Evolutionary conservation across 345 rosid genomes (phyloP), one percentile per base, ranked within the genome.

Genomic region (Abelmoschus esculentus): DNA sequence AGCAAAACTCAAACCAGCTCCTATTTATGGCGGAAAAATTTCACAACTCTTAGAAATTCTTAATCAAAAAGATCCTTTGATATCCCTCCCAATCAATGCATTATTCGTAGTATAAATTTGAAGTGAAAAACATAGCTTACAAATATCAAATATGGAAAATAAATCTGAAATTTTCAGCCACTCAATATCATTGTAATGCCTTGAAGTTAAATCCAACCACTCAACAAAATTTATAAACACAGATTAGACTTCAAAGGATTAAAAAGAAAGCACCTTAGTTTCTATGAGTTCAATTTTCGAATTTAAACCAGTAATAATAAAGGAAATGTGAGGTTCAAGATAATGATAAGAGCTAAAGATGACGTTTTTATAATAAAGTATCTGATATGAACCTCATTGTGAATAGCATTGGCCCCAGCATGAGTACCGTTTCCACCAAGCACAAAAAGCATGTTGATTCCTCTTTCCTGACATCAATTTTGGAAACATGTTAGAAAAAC

Each of bases 401-500:
- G 98, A 67, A 95, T 95, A 28, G 99, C 97, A 54, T 95, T 82
- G 32, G 98, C 99, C 3, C 99, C 98, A 66, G 99, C 99, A 79
- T 95, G 99, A 61, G 99, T 91, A 22, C 97, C 99, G 55, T 95
- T 91, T 66, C 99, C 97, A 56, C 99, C 99, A n/a, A 95, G 76
- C 75, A 95, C 97, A 78, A 95, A 91, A 70, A 95, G 93, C 99
- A 95, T 95, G 90, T 95, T 91, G 89, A 95, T 95, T 79, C 93
- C 96, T 74, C 86, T 91, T 80, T 85, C 87, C 99, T 91, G 87
- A 75, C 42, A 74, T 70, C 59, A 61, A 63, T 29, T 78, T 11
- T 42, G 28, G 74, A 69, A 71, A 67, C 38, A 64, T 15, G 67
- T 74, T 53, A 38, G 59, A 58, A 69, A 55, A 67, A 55, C 38